These are phyloP conservation scores for Dichotomocladium elegans DNA, from an alignment of 371 early-diverging fungal genomes.

Conservation along the genomic window DNA sequence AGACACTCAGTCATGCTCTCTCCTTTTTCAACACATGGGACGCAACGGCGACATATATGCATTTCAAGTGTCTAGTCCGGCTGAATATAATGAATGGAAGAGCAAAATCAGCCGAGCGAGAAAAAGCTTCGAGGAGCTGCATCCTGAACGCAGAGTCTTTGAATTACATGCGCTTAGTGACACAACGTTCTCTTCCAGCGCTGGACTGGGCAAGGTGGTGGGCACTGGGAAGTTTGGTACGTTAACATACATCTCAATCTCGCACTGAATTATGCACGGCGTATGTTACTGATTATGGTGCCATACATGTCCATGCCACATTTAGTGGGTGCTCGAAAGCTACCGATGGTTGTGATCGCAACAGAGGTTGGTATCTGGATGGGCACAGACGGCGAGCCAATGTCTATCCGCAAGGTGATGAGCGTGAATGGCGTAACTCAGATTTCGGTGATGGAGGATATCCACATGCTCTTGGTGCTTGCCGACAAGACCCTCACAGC, in stretches of 20 bases:
- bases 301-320: too few species aligned
- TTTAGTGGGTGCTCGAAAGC: constrained; percentile 33
- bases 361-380: constrained; percentile 75
- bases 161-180: constrained; percentile 50
- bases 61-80: constrained; percentile 66
- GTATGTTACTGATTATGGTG: too few species aligned
- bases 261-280: not conserved
- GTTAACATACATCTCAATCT: not conserved
- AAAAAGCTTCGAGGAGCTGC: constrained; percentile 30
- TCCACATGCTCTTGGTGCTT: constrained; percentile 31
- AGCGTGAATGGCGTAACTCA: constrained; percentile 28
- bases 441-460: constrained; percentile 31
- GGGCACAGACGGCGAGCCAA: constrained; percentile 38
- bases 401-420: constrained; percentile 23
- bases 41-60: constrained; percentile 65
- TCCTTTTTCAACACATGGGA: constrained; percentile 63
- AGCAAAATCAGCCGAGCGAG: constrained; percentile 75
- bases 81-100: constrained; percentile 76
- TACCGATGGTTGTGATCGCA: constrained; percentile 70
- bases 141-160: constrained; percentile 53
- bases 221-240: constrained; percentile 65
- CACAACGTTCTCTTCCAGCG: constrained; percentile 26
- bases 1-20: not conserved
- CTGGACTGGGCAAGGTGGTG: constrained; percentile 52
- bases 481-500: constrained; percentile 69